Evolutionary conservation across 2,329 filamentous ascomycete species (phyloP), one percentile per base, ranked within the genome.

Genomic region (Talaromyces sp.): DNA sequence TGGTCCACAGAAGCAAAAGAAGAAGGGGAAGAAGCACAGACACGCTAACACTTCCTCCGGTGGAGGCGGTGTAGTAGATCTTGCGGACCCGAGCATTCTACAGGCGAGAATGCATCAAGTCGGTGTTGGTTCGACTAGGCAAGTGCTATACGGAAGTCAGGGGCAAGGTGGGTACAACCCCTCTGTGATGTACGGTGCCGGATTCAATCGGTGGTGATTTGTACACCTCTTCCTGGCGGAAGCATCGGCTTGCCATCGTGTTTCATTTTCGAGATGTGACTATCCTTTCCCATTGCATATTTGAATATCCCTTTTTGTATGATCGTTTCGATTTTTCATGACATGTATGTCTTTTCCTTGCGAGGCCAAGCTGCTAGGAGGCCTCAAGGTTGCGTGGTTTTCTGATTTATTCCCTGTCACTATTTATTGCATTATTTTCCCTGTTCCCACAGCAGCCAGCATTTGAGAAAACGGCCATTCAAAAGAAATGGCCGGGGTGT

Each of bases 1-100:
- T 84, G 90, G 90, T 84, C 81, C 82, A 78, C 90, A 91, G 84
- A 96, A 97, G 89, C 93, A 96, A 88, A 97, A 96, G 90, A 97
- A 97, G 89, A 97, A 97, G 92, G 93, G 93, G 86, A 97, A 97
- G 89, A 97, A 97, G 92, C 94, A 97, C 87, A 96, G 93, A 89
- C 93, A 97, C 90, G 94, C 93, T 95, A 97, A 97, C 92, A 97
- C 94, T 94, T 97, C 93, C 91, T 98, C 94, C 89, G 96, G 93
- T 89, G 93, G 93, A 88, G 92, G 92, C 91, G 93, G 92, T 86
- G 89, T 97, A 94, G 93, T 96, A 85, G 93, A 98, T 96, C 92
- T 97, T 93, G 92, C 91, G 86, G 93, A 98, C 92, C 94, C 94
- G 87, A 97, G 92, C 87, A 97, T 97, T 87, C 89, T 98, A 86